Percentiles rank a stretch among this genome's conserved stretches.
Conservation (phyloP, 495 filamentous ascomycete genomes). For the Neurospora pannonica region DNA sequence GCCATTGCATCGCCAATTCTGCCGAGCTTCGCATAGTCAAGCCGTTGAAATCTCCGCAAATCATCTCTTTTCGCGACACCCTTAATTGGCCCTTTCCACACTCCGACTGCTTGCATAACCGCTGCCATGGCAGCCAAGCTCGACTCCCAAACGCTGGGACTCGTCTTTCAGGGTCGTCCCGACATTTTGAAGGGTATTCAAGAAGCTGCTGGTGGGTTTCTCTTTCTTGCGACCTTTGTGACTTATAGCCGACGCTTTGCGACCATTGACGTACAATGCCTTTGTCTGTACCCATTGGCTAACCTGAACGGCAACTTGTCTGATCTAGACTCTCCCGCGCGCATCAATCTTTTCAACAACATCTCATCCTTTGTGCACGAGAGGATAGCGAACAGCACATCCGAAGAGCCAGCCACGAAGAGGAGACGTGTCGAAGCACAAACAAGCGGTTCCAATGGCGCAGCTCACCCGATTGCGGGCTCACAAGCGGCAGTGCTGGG, state of each 20-base stretch:
- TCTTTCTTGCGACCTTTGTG: background rate
- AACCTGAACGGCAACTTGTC: background rate
- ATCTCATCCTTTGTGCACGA: constrained; percentile 41
- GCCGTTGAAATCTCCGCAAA: background rate
- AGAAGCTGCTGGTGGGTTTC: constrained; percentile 33
- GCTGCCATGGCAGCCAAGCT: constrained; percentile 32
- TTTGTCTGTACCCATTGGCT: background rate
- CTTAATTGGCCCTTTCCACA: background rate
- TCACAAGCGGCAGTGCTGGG: constrained; percentile 1
- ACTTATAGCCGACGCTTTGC: background rate
- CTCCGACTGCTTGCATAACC: background rate
- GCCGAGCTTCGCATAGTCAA: background rate
- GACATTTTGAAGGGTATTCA: constrained; percentile 36
- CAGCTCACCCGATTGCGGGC: background rate
- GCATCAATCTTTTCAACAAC: constrained; percentile 43
- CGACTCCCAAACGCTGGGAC: constrained; percentile 29
- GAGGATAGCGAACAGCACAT: constrained; percentile 17
- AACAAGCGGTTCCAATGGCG: constrained; percentile 9
- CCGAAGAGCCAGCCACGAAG: constrained; percentile 34
- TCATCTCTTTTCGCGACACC: background rate
- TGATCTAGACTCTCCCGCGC: constrained; percentile 29
- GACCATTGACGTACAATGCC: background rate
- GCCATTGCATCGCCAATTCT: background rate
- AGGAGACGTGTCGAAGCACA: constrained; percentile 37
- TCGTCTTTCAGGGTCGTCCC: constrained; percentile 35